phyloP scores from a whole-genome alignment of 371 early-diverging fungal genomes.

The Syncephalis fuscata region DNA sequence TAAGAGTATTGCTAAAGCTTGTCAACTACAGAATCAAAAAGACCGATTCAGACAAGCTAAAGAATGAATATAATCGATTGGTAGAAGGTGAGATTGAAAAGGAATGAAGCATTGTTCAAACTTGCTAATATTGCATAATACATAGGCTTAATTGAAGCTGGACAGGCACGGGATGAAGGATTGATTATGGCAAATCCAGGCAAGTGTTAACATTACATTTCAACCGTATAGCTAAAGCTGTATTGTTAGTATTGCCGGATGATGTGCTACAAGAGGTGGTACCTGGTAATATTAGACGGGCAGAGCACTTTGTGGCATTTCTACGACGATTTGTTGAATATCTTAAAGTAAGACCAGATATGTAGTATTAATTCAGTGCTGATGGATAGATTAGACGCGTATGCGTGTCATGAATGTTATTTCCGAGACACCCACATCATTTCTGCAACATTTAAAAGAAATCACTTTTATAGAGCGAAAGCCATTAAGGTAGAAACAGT shows the following conservation, averaged over 20 bases:
- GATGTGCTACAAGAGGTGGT: conserved; percentile 86
- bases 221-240: background rate
- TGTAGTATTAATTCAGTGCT: background rate
- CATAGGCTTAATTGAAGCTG: conserved; percentile 55
- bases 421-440: conserved; percentile 88
- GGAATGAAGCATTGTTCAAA: background rate
- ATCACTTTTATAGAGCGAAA: conserved; percentile 87
- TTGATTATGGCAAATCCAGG: conserved; percentile 53
- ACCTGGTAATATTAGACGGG: conserved; percentile 96
- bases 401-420: conserved; percentile 96
- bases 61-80: conserved; percentile 71
- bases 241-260: conserved; percentile 58
- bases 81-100: conserved; percentile 43
- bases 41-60: conserved; percentile 71
- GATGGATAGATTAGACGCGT: conserved; percentile 48
- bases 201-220: conserved; percentile 1
- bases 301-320: conserved; percentile 97
- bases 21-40: conserved; percentile 46
- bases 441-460: conserved; percentile 84
- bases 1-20: background rate
- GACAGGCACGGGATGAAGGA: conserved; percentile 53
- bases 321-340: conserved; percentile 96
- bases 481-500: conserved; percentile 43
- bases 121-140: background rate
- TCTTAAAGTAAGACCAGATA: conserved; percentile 48